Evolutionary conservation across 2,329 filamentous ascomycete genomes (phyloP), one percentile per base, ranked within the genome.

Genomic region (Ophiostoma sp.): DNA sequence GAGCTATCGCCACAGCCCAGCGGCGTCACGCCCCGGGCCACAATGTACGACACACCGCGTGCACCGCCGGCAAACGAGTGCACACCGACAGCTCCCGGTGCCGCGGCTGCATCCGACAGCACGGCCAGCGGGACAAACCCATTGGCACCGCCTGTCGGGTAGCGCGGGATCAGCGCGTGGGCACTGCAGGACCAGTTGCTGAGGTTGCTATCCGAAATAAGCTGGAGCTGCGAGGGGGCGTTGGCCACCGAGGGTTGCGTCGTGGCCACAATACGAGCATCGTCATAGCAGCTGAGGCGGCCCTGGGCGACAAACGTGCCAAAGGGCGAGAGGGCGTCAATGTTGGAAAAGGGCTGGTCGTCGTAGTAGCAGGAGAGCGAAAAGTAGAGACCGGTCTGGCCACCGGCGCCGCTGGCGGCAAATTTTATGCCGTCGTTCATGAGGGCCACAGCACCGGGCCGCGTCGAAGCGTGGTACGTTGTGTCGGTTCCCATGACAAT

Each of bases 351-450:
- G 8, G 66, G 52, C 28, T 76, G 70, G 52, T 72, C 70, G 70
- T 81, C 79, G 57, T 84, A 84, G 76, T 84, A 84, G 77, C 82
- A 83, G 11, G 83, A 84, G 28, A 84, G 79, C 8, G 82, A 81
- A 68, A 83, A 80, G 76, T 84, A 84, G 31, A 76, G 73, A 4
- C 76, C 77, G 0, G 77, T 78, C 19, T 63, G 31, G 22, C 63
- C 66, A 42, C 69, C 73, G 31, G 61, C 48, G 15, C 74, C 75
- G 19, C 72, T 72, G 19, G 76, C 76, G 0, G 76, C 75, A 11
- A 77, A 78, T 2, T 69, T 77, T 74, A 84, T 80, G 39, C 79
- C 79, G 70, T 83, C 81, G 66, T 81, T 78, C 74, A 84, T 84
- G 61, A 84, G 78, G 42, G 78, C 77, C 22, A 77, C 76, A 1